Evolutionary conservation across 1,139 yeast species (phyloP), one percentile per base, ranked within the genome.

Genomic region (Protomyces pachydermus): DNA sequence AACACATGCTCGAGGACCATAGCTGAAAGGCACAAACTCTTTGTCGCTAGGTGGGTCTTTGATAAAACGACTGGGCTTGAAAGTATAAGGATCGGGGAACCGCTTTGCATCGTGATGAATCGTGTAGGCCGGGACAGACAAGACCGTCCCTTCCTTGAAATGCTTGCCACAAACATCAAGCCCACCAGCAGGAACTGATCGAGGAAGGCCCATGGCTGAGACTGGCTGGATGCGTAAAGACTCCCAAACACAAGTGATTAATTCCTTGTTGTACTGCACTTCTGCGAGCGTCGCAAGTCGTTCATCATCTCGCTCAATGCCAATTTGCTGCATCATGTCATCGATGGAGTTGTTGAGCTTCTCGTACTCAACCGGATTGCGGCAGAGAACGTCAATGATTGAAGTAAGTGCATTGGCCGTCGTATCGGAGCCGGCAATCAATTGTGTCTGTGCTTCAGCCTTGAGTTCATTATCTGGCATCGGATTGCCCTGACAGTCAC

Each of bases 21-120:
- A 60, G 14, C 50, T 20, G 23, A 60, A 60, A 5, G 64, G 64
- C 18, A 54, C 39, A 48, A 60, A 60, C 16, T 45, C 34, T 38
- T 60, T 60, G 50, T 60, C 60, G 34, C 20, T 37, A 3, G 42
- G 32, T 3, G 64, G 55, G 8, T 18, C n/a, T 2, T 39, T 46
- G 25, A 35, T 70, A 91, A 91, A 86, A 68, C 93, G 75, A 60
- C 82, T 84, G 1, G 91, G 90, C 10, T 77, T 71, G 71, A 84
- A 86, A 18, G 67, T 66, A 23, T 80, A 79, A 0, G 88, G 82
- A 16, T 81, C 72, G 3, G 82, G 79, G 71, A 83, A 86, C 0
- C 83, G 78, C 0, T 67, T 53, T 5, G 78, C 76, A 54, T 81
- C 80, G 34, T 88, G 77, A 70, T 86, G 91, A 66, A 85, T 71